Evolutionary conservation across 805 yeast species (phyloP), one percentile per base, ranked within the genome.

Genomic region (Metschnikowia henanensis): DNA sequence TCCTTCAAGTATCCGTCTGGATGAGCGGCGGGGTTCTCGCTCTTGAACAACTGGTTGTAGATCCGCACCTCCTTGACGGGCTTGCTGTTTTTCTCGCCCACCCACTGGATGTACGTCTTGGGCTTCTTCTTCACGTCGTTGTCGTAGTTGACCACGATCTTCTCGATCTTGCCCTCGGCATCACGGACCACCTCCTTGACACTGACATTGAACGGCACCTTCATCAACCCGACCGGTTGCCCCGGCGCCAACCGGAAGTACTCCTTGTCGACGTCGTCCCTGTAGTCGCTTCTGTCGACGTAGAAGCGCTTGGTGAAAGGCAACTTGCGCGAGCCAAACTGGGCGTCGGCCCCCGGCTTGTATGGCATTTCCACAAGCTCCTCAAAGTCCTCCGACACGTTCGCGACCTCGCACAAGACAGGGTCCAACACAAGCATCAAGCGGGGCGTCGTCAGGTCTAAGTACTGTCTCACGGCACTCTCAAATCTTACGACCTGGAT

Each of bases 61-160:
- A 88, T 75, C 67, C 98, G 82, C 20, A 91, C 86, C 67, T 94
- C 95, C 23, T 75, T 65, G 44, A 94, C 64, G 41, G 66, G 66
- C 36, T 85, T 73, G 47, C 78, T 76, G 25, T 72, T 68, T 18
- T 83, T 72, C 50, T 81, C 80, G 39, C 97, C 95, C 39, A 94
- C 83, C 99, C 99, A 94, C 70, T 94, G 99, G 60, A 94, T 90
- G 62, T 75, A 94, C 8, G 99, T 91, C 79, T 92, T 94, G 60
- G 99, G 99, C 62, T 87, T 89, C 64, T 75, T 78, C 52, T 72
- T 72, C 43, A 68, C 70, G 32, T 46, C 49, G 50, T 80, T 80
- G 60, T 90, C 87, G 60, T 92, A 94, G 57, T 83, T 79, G 39
- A 86, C 96, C 55, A 84, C 83, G 45, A 94, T 79, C 66, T 79